Base-by-base conservation (phyloP, 306 rosid genomes). In the Rosa chinensis region DNA sequence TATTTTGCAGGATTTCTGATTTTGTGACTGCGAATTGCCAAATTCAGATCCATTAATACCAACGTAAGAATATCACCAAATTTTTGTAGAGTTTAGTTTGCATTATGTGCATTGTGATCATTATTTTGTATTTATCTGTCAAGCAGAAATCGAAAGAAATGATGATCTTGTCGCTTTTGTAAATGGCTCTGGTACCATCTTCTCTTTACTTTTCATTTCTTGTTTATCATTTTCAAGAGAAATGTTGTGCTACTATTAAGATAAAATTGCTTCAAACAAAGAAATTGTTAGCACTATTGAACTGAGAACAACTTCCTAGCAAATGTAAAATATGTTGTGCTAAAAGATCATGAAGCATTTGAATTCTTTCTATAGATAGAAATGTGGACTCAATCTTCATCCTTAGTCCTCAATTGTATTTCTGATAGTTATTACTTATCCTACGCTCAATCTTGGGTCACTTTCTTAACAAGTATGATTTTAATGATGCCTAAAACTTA, bases 1-100 rank as follows among this genome's bases (percentile, higher is more conserved):
- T 32, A 32, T 32, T 32, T 32, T 32, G 35, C 35, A 32, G 35
- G 35, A 32, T 92, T 70, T 80, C 81, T 53, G 97, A 92, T 72
- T 92, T 85, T 76, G 92, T 92, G 81, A 72, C 79, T 40, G 84
- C 92, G 52, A n/a, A n/a, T n/a, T n/a, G n/a, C n/a, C n/a, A n/a
- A 90, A 89, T 68, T 72, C 97, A 12, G 98, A 94, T 87, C 97
- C 98, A 43, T 82, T 92, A 70, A 62, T 88, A 63, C 92, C 93
- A 25, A 85, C 94, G 97, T 94, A 91, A 90, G 97, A 78, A 56
- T n/a, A 28, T 68, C 67, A 28, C 37, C 69, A 39, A 45, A 40
- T 10, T 81, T 82, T 74, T 72, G 43, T 23, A 39, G 55, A 73
- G 76, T 83, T 72, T 49, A 70, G 70, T 47, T 69, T 73, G 74